Base-by-base conservation (phyloP, 2,329 filamentous ascomycete genomes). In the Fusarium foetens region DNA sequence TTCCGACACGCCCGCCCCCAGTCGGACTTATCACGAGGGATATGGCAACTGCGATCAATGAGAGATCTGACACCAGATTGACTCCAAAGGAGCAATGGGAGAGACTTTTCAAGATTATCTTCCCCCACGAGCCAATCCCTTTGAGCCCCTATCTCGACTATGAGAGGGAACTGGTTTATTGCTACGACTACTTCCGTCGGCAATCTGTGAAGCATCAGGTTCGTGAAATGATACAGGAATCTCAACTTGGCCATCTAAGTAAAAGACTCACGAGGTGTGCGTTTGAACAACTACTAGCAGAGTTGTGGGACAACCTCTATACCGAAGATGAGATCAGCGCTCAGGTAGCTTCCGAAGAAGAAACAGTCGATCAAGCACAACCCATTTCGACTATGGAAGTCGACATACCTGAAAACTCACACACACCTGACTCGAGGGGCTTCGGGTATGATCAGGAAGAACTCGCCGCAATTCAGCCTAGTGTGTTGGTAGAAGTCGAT, bases 181-280 rank as follows among this genome's bases (percentile, higher is more conserved):
- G 19, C 27, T 12, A 16, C 45, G 6, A n/a, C 3, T 51, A 33
- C 21, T 49, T 49, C 16, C n/a, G 7, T 13, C 29, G 10, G 29
- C 0, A 0, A 51, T 2, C 13, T 51, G 46, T 33, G 29, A 21
- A 6, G 29, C 3, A 3, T 2, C 11, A 7, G 16, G 3, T 10
- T 13, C 5, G 3, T 14, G 0, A 7, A 25, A 23, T 51, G 8
- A 25, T 19, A 35, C 16, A 14, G 1, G n/a, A 51, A 16, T 33
- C 46, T 51, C 7, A 11, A 17, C 21, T 51, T 35, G 5, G n/a
- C 6, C 11, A 23, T 19, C n/a, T 33, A 9, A 3, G 5, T 8
- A 6, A 19, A 23, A 19, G 5, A 13, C 4, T 49, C 5, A 1
- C 1, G 5, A 12, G 1, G 3, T 0, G 8, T n/a, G 2, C 2